These are phyloP conservation scores for Gossypium arboreum DNA, from an alignment of 345 rosid species.

Conservation along the genomic window DNA sequence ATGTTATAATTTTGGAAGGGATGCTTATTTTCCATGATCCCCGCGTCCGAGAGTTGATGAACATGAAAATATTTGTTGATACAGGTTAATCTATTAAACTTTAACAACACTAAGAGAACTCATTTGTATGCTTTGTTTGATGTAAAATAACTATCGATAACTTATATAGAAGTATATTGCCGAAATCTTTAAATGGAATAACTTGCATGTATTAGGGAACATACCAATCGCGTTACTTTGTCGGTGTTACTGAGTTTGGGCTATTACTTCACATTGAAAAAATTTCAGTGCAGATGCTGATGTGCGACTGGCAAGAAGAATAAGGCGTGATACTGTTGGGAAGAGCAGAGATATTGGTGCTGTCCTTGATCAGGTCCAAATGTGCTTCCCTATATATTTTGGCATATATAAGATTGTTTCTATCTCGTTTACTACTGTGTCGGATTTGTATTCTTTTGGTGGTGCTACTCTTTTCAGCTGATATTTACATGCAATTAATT, in stretches of 20 bases:
- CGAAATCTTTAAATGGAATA: constrained; percentile 4
- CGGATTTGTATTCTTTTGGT: background rate
- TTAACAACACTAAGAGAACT: background rate
- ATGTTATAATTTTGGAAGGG: constrained; percentile 94
- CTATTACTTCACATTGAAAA: constrained; percentile 38
- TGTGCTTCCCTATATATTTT: background rate
- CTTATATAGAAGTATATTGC: background rate
- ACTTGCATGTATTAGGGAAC: constrained; percentile 12
- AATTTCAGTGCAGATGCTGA: constrained; percentile 91
- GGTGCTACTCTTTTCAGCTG: constrained; percentile 3
- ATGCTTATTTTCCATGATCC: constrained; percentile 91
- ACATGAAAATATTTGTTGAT: constrained; percentile 98
- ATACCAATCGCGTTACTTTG: background rate
- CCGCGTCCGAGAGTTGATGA: constrained; percentile 80
- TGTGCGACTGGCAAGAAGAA: constrained; percentile 96
- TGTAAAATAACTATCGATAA: background rate
- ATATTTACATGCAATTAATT: constrained; percentile 12
- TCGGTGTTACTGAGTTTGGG: constrained; percentile 24
- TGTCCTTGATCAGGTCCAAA: constrained; percentile 85
- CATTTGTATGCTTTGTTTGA: background rate
- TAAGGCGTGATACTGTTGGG: constrained; percentile 81
- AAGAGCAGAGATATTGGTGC: constrained; percentile 81
- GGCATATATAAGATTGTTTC: background rate
- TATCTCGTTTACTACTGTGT: background rate
- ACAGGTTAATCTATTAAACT: constrained; percentile 48